Evolutionary conservation across 2,329 filamentous ascomycete species (phyloP).

Genomic region (Amylocarpus encephaloides): DNA sequence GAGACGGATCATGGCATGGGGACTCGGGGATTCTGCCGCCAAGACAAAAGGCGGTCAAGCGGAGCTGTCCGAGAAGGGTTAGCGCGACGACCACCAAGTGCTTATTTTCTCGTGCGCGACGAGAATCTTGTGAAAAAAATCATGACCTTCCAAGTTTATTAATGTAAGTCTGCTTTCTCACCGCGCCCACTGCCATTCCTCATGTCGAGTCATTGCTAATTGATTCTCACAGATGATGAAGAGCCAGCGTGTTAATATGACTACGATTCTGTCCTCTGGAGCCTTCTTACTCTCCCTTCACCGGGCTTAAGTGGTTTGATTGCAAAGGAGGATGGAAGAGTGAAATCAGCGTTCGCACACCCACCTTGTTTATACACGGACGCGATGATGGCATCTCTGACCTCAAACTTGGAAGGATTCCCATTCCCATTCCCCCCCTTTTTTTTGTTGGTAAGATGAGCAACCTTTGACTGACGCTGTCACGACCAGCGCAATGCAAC

Average conservation of each 20-base stretch:
- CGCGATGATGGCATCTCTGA: slow-evolving; percentile 99
- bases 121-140: background rate
- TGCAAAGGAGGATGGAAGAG: slow-evolving; percentile 59
- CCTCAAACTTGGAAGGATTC: slow-evolving; percentile 48
- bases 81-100: slow-evolving; percentile 7
- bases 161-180: no score
- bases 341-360: slow-evolving; percentile 99
- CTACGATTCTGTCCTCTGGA: slow-evolving; percentile 57
- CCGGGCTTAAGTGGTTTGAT: slow-evolving; percentile 83
- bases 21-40: no score
- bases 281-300: slow-evolving; percentile 76
- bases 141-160: no score
- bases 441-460: background rate
- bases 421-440: background rate
- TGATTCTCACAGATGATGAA: slow-evolving; percentile 81
- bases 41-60: no score
- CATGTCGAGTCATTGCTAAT: slow-evolving; percentile 29
- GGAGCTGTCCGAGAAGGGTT: slow-evolving; percentile 24
- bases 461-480: no score
- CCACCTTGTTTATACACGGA: slow-evolving; percentile 93
- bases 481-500: no score
- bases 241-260: slow-evolving; percentile 96
- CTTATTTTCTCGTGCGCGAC: no score
- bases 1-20: no score
- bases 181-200: background rate